A percentile compares a stretch with the other conserved stretches of the same genome.
These are phyloP conservation scores for Deinandra increscens DNA, from an alignment of 129 eudicot genomes.

Conservation along the genomic window DNA sequence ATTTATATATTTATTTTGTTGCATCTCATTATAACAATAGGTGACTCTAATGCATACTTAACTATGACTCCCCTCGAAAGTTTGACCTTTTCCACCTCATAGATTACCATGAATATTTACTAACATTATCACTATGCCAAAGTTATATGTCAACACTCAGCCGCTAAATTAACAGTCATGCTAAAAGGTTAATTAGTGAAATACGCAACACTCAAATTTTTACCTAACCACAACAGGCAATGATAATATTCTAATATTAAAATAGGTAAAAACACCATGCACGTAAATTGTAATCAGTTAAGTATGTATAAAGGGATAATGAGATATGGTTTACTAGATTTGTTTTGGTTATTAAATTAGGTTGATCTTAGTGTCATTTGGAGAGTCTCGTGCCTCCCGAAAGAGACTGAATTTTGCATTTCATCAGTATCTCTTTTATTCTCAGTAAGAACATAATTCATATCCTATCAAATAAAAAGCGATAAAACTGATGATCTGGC, in stretches of 20 bases:
- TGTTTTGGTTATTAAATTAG: background rate
- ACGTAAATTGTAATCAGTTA: background rate
- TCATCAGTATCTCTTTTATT: background rate
- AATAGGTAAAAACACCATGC: background rate
- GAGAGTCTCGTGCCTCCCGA: background rate
- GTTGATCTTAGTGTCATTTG: background rate
- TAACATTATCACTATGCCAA: background rate
- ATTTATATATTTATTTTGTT: background rate
- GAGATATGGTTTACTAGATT: background rate
- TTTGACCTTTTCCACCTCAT: background rate
- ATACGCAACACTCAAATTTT: background rate
- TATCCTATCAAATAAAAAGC: background rate
- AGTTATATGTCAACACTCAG: background rate
- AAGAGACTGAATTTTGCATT: background rate
- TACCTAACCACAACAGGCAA: background rate
- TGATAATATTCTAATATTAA: background rate
- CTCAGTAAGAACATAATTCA: background rate
- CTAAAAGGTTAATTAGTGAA: background rate
- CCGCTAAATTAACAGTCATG: background rate
- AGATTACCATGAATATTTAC: background rate
- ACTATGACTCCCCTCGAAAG: background rate
- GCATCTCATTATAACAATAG: background rate
- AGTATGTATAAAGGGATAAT: background rate
- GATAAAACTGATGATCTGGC: background rate
- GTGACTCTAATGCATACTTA: background rate